Base-by-base conservation (phyloP, 768 basidiomycete genomes). In the Podaxis rugospora region DNA sequence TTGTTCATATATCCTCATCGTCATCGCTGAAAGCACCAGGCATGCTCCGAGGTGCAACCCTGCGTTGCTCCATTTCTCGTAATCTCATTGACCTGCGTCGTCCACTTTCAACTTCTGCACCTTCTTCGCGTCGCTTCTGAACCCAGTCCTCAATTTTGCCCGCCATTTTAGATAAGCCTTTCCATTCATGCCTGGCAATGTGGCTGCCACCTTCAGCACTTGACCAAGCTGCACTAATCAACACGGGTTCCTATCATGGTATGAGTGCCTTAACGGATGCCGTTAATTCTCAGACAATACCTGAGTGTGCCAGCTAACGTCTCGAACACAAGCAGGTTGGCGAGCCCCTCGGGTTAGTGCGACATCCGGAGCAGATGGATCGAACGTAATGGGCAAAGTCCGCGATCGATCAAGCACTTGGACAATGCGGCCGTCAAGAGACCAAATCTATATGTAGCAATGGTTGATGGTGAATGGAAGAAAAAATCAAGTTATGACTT, bases 161-260 rank as follows among this genome's bases (percentile, higher is more conserved):
- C 0, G 73, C 71, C 76, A 85, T 83, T 73, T 93, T 95, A 1
- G 83, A 82, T 57, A 95, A 75, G 5, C 95, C 95, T 74, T 95
- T 97, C 93, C 95, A 99, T 74, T 98, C 93, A 66, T 99, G 97
- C 65, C 90, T 81, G 4, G 95, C 96, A 23, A 99, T 83, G 46
- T 86, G 81, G 39, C 93, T 94, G 11, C 88, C 86, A 18, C 80
- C 82, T 35, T 79, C 74, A 28, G 77, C 76, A 40, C 76, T 80
- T 46, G 89, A 87, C 96, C 97, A 98, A 2, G 86, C 94, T 5
- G 91, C 92, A 64, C 90, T 94, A 87, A 99, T 90, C 51, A 99
- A 70, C 21, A 90, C 87, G 40, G 96, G 95, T 79, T 95, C 89
- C 85, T 90, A 70, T 36, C 36, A 47, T 36, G 57, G 9, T 32